phyloP scores from a whole-genome alignment of 1,139 yeast genomes.

The Hanseniaspora uvarum region DNA sequence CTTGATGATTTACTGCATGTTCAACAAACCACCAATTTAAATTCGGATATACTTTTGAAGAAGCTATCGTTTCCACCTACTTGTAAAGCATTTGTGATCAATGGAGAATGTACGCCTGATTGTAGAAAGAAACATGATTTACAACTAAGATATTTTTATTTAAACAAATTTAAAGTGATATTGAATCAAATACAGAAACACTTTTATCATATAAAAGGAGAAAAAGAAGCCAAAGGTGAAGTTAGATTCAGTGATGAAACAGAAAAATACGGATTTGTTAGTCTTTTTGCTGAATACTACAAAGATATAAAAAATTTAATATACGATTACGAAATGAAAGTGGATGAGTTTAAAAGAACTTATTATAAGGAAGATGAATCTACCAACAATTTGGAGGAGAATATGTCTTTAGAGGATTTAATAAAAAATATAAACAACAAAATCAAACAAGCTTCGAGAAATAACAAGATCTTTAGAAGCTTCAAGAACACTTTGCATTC shows the following conservation, averaged over 20 bases:
- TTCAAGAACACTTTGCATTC: not conserved
- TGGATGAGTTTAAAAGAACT: constrained; percentile 9
- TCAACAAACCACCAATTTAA: not conserved
- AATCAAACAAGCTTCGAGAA: not conserved
- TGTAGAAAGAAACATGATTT: constrained; percentile 8
- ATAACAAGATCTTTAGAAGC: not conserved
- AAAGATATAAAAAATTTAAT: constrained; percentile 6
- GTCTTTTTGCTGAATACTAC: constrained; percentile 6
- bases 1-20: constrained; percentile 7
- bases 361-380: not conserved
- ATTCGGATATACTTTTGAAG: not conserved
- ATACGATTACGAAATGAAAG: constrained; percentile 8
- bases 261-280: constrained; percentile 9
- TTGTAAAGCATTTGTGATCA: constrained; percentile 5
- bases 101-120: constrained; percentile 8
- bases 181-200: not conserved
- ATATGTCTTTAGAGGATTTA: not conserved
- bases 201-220: not conserved
- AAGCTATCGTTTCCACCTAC: not conserved
- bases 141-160: constrained; percentile 1
- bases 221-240: not conserved
- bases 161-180: constrained; percentile 3
- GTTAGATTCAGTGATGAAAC: not conserved
- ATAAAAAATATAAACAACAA: not conserved
- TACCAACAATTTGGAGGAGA: not conserved